These are phyloP conservation scores for Hemileia vastatrix DNA, from an alignment of 1,284 basidiomycete species.

Conservation along the genomic window DNA sequence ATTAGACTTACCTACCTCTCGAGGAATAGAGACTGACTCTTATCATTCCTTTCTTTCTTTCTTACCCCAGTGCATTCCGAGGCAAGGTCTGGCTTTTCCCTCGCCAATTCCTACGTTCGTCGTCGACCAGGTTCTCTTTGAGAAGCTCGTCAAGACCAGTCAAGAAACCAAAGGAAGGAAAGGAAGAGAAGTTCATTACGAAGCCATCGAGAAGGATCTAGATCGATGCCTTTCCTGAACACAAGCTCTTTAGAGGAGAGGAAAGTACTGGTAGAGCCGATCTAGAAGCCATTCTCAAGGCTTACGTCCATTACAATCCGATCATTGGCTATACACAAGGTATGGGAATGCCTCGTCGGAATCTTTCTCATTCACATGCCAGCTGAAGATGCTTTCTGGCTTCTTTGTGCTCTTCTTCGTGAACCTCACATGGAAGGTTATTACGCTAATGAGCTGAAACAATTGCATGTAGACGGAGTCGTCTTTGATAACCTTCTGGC, in stretches of 20 bases:
- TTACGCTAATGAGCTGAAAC: conserved; percentile 57
- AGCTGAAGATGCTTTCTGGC: conserved; percentile 86
- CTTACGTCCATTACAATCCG: conserved; percentile 52
- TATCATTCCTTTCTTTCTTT: no score
- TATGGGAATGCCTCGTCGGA: conserved; percentile 63
- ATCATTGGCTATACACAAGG: conserved; percentile 50
- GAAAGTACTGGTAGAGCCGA: conserved; percentile 34
- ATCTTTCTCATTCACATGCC: conserved; percentile 69
- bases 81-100: conserved; percentile 40
- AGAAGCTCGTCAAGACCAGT: conserved; percentile 34
- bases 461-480: conserved; percentile 68
- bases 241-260: conserved; percentile 35
- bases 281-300: no score
- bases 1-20: no score
- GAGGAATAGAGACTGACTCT: no score
- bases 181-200: conserved; percentile 34
- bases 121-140: conserved; percentile 36
- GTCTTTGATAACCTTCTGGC: conserved; percentile 68
- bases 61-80: conserved; percentile 28
- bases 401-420: conserved; percentile 60
- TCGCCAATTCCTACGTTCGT: conserved; percentile 33
- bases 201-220: conserved; percentile 41
- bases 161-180: conserved; percentile 31
- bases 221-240: conserved; percentile 35
- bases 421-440: no score